These are phyloP conservation scores for Colletotrichum endophyticum DNA, from an alignment of 2,329 filamentous ascomycete genomes.

Conservation along the genomic window DNA sequence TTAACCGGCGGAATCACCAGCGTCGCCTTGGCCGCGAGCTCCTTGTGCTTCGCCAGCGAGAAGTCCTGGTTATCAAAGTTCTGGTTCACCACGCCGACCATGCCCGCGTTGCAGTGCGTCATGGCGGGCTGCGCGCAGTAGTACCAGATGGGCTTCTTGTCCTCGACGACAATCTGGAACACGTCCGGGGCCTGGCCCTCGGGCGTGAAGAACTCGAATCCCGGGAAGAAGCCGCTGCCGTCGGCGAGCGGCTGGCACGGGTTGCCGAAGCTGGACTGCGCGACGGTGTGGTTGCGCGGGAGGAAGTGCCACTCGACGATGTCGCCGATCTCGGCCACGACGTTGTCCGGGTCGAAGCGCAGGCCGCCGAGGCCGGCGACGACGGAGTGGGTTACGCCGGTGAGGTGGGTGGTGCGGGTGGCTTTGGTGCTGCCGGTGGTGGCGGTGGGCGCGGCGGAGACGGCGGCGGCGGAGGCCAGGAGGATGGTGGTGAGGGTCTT, in stretches of 20 bases:
- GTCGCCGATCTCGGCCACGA: constrained; percentile 53
- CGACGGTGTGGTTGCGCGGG: constrained; percentile 55
- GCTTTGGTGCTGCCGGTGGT: constrained; percentile 32
- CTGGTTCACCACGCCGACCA: constrained; percentile 56
- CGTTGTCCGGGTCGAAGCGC: constrained; percentile 53
- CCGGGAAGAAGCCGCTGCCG: constrained; percentile 47
- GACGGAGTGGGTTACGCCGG: constrained; percentile 49
- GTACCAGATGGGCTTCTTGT: constrained; percentile 43
- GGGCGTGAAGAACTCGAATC: constrained; percentile 45
- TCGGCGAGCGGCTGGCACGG: constrained; percentile 46
- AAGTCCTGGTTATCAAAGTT: constrained; percentile 41
- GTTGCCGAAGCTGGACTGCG: constrained; percentile 43
- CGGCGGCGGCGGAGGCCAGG: constrained; percentile 27
- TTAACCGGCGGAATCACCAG: constrained; percentile 32
- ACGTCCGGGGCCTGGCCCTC: constrained; percentile 42
- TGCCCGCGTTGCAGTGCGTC: constrained; percentile 53
- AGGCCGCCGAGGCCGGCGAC: constrained; percentile 51
- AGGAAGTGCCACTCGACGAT: constrained; percentile 61
- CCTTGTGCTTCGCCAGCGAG: constrained; percentile 41
- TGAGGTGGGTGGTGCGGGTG: constrained; percentile 37
- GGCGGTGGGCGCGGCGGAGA: constrained; percentile 34
- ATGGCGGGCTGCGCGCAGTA: constrained; percentile 43
- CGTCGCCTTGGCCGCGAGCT: constrained; percentile 35
- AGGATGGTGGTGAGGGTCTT: constrained; percentile 32
- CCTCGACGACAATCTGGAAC: constrained; percentile 48